Base-by-base conservation (phyloP, 768 basidiomycete genomes). In the Dioszegia crocea region DNA sequence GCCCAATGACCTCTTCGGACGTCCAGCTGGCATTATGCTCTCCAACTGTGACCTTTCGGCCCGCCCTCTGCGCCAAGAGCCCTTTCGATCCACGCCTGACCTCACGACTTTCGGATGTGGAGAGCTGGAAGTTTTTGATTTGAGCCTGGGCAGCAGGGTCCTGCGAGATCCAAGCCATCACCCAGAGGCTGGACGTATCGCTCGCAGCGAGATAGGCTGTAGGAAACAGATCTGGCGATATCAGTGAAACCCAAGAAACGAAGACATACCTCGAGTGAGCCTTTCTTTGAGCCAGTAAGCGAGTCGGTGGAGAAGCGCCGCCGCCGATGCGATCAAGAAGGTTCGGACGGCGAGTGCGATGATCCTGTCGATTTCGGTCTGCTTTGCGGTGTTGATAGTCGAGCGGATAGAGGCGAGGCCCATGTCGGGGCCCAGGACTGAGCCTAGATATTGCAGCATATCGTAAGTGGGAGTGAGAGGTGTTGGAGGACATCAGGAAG, bases 111-210 rank as follows among this genome's bases (percentile, higher is more conserved):
- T 65, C 55, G 6, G 38, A 19, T 3, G 68, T 65, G 2, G 59
- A 51, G 4, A 71, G 50, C 29, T 61, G 51, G 57, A 68, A 71
- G 47, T 63, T 39, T 14, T 43, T 39, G 41, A 71, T 59, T 36
- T 71, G 70, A 0, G 44, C 27, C 41, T 66, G 70, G 17, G 56
- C 66, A 14, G 36, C 36, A 2, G 60, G 50, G 43, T 68, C 66
- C 54, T 66, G 70, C 10, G 70, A 61, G 17, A 71, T 39, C 48
- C 52, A 71, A 4, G 66, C 55, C 47, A 56, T 62, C n/a, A 71
- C 51, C 66, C 70, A 71, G 16, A 36, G 26, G 56, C 56, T 68
- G 6, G 66, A 54, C 10, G 62, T 51, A 38, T 71, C 67, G 5
- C 11, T 26, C 30, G 16, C 24, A n/a, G 53, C 8, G 23, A 71